A percentile compares a stretch with the other conserved stretches of the same genome.
These are phyloP conservation scores for Colletotrichum melonis DNA, from an alignment of 2,329 filamentous ascomycete genomes.

Conservation along the genomic window DNA sequence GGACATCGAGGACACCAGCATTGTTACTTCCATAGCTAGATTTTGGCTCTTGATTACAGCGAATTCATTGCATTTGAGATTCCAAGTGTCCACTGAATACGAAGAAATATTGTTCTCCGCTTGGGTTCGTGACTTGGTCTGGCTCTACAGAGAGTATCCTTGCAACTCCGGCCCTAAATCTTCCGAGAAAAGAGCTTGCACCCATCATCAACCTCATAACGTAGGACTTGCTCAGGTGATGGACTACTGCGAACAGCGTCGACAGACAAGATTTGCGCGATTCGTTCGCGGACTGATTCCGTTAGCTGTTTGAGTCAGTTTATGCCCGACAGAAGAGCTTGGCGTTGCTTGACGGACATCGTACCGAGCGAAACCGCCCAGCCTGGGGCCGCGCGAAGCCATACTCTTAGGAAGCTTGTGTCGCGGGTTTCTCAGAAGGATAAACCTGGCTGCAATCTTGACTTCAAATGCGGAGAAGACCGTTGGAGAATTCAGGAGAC, in stretches of 20 bases:
- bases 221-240: neutral
- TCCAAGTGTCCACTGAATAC: neutral
- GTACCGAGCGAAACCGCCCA: conserved; percentile 6
- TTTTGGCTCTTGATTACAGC: neutral
- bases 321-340: neutral
- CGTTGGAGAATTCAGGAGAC: neutral
- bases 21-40: neutral
- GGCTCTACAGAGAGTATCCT: neutral
- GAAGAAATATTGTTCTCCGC: too few species aligned
- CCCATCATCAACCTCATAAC: too few species aligned
- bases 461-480: neutral
- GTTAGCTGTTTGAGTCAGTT: conserved; percentile 11
- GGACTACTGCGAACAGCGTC: neutral
- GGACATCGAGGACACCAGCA: neutral
- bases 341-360: conserved; percentile 12
- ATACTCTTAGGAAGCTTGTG: neutral
- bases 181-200: neutral
- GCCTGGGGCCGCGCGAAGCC: neutral
- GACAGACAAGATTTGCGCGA: neutral
- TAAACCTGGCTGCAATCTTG: neutral
- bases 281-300: neutral
- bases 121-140: neutral
- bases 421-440: neutral
- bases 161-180: neutral
- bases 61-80: neutral